phyloP scores from a whole-genome alignment of 2,329 filamentous ascomycete genomes.

The Pseudodiploospora longispora region DNA sequence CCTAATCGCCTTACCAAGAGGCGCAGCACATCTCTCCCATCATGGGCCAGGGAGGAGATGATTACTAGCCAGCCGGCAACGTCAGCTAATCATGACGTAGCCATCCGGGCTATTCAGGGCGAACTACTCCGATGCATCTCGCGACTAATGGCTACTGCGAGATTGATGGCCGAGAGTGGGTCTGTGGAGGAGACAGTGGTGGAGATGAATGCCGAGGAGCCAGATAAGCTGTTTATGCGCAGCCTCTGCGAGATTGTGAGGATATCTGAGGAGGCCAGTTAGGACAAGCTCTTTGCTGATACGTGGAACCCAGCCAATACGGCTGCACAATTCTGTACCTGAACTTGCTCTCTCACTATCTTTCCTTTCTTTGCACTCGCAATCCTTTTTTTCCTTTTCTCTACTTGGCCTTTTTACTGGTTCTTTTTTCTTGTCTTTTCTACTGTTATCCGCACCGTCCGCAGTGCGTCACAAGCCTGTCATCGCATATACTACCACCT shows the following conservation, averaged over 20 bases:
- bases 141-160: conserved; percentile 41
- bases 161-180: conserved; percentile 24
- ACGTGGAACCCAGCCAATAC: too few relatives aligned
- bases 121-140: conserved; percentile 44
- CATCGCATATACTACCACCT: too few relatives aligned
- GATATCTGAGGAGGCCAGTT: conserved; percentile 23
- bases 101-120: conserved; percentile 37
- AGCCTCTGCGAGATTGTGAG: conserved; percentile 36
- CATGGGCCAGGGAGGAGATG: conserved; percentile 21
- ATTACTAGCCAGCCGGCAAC: conserved; percentile 9
- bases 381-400: too few relatives aligned
- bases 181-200: conserved; percentile 20
- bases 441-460: too few relatives aligned
- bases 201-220: conserved; percentile 21
- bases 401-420: too few relatives aligned
- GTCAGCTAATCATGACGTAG: conserved; percentile 21
- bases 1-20: conserved; percentile 18
- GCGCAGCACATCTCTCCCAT: conserved; percentile 17
- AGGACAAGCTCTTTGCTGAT: too few relatives aligned
- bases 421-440: too few relatives aligned
- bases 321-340: too few relatives aligned
- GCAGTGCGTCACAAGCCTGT: too few relatives aligned
- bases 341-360: too few relatives aligned
- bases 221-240: conserved; percentile 30
- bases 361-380: too few relatives aligned